Evolutionary conservation across 768 basidiomycete genomes (phyloP).

Genomic region (Xanthoconium purpureum): DNA sequence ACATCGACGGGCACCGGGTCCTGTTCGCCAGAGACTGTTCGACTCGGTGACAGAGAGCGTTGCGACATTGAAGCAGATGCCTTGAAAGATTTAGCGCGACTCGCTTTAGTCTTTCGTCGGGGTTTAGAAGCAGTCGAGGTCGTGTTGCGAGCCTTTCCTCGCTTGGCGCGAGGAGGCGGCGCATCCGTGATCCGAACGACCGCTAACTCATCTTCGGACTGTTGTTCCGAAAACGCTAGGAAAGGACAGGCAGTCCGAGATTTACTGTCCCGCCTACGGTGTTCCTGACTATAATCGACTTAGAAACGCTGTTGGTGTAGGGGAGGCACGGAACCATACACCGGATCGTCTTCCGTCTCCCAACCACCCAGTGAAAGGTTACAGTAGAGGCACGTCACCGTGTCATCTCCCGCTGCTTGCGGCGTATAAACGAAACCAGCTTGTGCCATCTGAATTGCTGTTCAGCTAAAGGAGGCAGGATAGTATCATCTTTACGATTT

Average conservation of each 20-base stretch:
- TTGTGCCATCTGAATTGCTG: slow-evolving; percentile 60
- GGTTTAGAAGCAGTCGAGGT: slow-evolving; percentile 24
- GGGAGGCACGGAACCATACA: slow-evolving; percentile 52
- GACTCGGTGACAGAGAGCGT: slow-evolving; percentile 15
- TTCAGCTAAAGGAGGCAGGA: slow-evolving; percentile 1
- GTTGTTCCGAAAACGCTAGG: slow-evolving; percentile 27
- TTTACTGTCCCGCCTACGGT: slow-evolving; percentile 62
- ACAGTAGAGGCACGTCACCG: slow-evolving; percentile 85
- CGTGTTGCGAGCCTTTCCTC: slow-evolving; percentile 20
- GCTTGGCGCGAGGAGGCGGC: slow-evolving; percentile 13
- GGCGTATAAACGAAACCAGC: slow-evolving; percentile 87
- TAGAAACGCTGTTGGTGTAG: neutral
- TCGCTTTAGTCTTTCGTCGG: slow-evolving; percentile 20
- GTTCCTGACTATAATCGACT: slow-evolving; percentile 56
- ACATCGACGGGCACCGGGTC: neutral
- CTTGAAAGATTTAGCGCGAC: slow-evolving; percentile 24
- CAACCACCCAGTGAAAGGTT: slow-evolving; percentile 77
- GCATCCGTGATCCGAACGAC: slow-evolving; percentile 11
- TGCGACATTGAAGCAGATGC: slow-evolving; percentile 9
- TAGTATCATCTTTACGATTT: neutral
- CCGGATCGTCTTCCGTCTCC: slow-evolving; percentile 83
- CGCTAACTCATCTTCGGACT: slow-evolving; percentile 26
- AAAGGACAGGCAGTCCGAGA: slow-evolving; percentile 43
- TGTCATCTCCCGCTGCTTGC: slow-evolving; percentile 65
- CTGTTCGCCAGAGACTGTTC: neutral